Percentiles rank a stretch among this genome's conserved stretches.
These are phyloP conservation scores for Gonapodya prolifera DNA, from an alignment of 192 early-diverging fungal genomes.

Conservation along the genomic window DNA sequence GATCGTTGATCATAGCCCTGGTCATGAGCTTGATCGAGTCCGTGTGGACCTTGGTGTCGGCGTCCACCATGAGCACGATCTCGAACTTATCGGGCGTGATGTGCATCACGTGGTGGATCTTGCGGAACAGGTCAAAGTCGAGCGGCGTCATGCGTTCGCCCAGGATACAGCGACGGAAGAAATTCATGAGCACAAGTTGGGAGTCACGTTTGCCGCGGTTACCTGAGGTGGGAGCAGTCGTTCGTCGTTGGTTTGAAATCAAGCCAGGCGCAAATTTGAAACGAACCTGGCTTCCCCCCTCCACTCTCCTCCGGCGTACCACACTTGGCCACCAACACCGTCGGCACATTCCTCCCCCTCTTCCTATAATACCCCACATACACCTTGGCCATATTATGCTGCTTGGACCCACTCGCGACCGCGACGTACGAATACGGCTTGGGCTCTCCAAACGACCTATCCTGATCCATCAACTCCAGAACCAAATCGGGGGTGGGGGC, in stretches of 20 bases:
- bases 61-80: neutral
- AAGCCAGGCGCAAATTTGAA: too few species aligned
- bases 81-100: neutral
- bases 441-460: neutral
- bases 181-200: neutral
- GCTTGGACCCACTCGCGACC: neutral
- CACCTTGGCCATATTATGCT: neutral
- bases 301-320: neutral
- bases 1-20: neutral
- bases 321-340: neutral
- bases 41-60: neutral
- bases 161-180: neutral
- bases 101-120: neutral
- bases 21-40: neutral
- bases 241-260: too few species aligned
- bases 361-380: neutral
- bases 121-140: neutral
- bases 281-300: neutral
- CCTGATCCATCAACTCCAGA: neutral
- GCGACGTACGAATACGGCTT: neutral
- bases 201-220: conserved; percentile 8
- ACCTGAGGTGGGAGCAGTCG: too few species aligned
- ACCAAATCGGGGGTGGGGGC: conserved; percentile 7
- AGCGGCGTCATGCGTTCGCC: neutral
- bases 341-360: neutral